Percentiles rank a stretch among this genome's conserved stretches.
Evolutionary conservation across 2,329 filamentous ascomycete species (phyloP).

Genomic region (Colletotrichum ledebouriae): DNA sequence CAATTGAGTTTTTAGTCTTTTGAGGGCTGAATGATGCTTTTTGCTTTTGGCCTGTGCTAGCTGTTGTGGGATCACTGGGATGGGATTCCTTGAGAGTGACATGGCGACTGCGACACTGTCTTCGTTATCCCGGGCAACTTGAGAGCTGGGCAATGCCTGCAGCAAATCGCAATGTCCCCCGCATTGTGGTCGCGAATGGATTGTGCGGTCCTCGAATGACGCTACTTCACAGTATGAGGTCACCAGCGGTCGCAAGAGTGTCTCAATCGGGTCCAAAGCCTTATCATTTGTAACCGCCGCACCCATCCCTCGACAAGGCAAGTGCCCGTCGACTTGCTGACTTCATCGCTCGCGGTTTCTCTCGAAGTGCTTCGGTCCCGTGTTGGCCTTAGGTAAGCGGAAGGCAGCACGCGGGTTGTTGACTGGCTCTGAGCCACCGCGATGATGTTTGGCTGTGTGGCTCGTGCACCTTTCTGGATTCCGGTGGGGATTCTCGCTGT

Average conservation of each 20-base stretch:
- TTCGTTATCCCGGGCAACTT: background rate
- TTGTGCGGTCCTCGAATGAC: background rate
- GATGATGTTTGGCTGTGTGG: conserved; percentile 26
- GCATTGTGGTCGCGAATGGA: conserved; percentile 15
- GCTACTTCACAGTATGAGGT: conserved; percentile 8
- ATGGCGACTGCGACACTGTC: conserved; percentile 18
- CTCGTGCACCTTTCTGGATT: conserved; percentile 30
- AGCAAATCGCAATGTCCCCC: conserved; percentile 13
- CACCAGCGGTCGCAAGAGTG: conserved; percentile 20
- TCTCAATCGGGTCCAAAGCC: background rate
- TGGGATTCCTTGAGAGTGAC: conserved; percentile 33
- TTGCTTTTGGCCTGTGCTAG: conserved; percentile 24
- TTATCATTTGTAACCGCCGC: background rate
- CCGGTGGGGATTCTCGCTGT: conserved; percentile 18
- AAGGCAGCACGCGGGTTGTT: background rate
- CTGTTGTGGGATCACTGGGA: background rate
- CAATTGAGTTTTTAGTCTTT: conserved; percentile 36
- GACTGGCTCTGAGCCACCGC: conserved; percentile 28
- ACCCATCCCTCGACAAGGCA: background rate
- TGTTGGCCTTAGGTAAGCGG: conserved; percentile 15
- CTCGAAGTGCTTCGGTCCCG: conserved; percentile 28
- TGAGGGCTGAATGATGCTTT: conserved; percentile 30
- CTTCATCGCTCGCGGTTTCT: background rate
- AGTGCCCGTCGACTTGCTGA: background rate
- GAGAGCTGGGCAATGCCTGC: conserved; percentile 30